phyloP scores from a whole-genome alignment of 768 basidiomycete genomes.

The Ephemerocybe angulata region DNA sequence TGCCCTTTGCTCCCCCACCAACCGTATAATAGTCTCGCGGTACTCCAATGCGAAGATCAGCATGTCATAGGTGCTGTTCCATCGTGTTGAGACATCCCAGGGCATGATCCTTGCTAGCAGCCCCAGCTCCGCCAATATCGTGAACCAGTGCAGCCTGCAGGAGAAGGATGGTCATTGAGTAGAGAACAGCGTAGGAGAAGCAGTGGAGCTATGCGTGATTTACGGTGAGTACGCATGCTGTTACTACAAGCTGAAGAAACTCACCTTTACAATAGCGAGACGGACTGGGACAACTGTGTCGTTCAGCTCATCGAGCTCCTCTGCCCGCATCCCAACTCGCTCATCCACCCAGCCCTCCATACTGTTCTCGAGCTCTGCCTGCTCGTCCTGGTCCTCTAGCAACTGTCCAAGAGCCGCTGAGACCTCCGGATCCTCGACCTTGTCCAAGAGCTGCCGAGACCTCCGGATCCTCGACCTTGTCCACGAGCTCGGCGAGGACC shows the following conservation, averaged over 20 bases:
- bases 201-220: not conserved
- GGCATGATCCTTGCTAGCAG: not conserved
- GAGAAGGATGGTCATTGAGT: not conserved
- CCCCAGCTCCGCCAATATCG: not conserved
- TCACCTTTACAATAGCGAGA: not conserved
- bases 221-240: not conserved
- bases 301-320: not conserved
- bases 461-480: too few relatives aligned
- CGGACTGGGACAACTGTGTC: not conserved
- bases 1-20: not conserved
- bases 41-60: not conserved
- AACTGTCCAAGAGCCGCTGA: too few relatives aligned
- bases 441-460: too few relatives aligned
- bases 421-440: too few relatives aligned
- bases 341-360: slow-evolving; percentile 1
- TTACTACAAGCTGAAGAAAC: not conserved
- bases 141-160: too few relatives aligned
- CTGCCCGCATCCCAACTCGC: not conserved
- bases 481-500: too few relatives aligned
- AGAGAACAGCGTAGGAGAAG: not conserved
- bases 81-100: not conserved
- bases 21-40: not conserved
- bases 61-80: not conserved
- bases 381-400: not conserved
- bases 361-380: not conserved